Base-by-base conservation (phyloP, 2,329 filamentous ascomycete species). In the Fusarium sp. region DNA sequence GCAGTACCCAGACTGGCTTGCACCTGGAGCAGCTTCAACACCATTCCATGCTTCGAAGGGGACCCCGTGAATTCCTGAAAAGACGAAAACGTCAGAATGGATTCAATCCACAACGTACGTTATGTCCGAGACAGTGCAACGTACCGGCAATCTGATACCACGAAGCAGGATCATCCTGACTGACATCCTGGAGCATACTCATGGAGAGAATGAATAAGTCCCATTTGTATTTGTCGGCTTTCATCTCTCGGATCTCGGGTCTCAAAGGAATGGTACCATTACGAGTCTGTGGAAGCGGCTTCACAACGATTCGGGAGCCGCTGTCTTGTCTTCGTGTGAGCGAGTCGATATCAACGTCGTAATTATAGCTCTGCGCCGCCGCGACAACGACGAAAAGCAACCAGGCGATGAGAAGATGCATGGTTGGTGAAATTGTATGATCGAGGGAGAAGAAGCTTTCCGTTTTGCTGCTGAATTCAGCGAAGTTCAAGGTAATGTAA, bases 81-180 rank as follows among this genome's bases (percentile, higher is more conserved):
- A 63, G 26, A 14, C 7, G 19, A 14, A 33, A 28, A 6, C 24
- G 51, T 73, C 19, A 73, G 63, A 24, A 58, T 61, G 33, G 13
- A 26, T 44, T 45, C 11, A 49, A 21, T 19, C 14, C 7, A 24
- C 21, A 49, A 40, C 21, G 4, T 38, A 40, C 21, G 4, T 38
- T 62, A 24, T 22, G 38, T n/a, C 8, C 43, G 40, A 54, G 43
- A 62, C 53, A 39, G 14, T 42, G 36, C 21, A 28, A 77, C 85
- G 63, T 78, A 92, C 93, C 92, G 62, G 91, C 87, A 72, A 97
- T 86, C 74, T 93, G 88, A 80, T 94, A 97, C 83, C 89, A 96
- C 40, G 93, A 95, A 38, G 91, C 83, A 57, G 84, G 83, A 54
- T 84, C 80, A 19, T 83, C 82, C 79, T 94, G 91, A 67, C 89